Evolutionary conservation across 306 rosid genomes (phyloP).

Genomic region (Parietaria judaica): DNA sequence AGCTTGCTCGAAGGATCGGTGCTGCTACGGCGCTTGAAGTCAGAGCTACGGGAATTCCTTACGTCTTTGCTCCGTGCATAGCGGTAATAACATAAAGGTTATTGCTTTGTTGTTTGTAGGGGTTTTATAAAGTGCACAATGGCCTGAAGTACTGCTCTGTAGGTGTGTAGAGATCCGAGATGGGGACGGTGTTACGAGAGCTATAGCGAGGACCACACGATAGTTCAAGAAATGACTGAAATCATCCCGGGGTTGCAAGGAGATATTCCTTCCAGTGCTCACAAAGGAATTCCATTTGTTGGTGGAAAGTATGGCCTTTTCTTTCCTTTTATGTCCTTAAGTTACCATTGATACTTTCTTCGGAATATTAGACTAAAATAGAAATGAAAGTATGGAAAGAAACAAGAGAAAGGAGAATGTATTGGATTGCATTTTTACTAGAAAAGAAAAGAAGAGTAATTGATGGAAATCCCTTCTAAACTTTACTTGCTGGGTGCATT

Average conservation of each 20-base stretch:
- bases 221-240: conserved; percentile 75
- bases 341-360: too few relatives aligned
- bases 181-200: conserved; percentile 99
- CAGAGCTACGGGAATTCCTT: conserved; percentile 90
- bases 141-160: conserved; percentile 22
- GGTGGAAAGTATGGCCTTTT: conserved; percentile 61
- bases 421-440: too few relatives aligned
- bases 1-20: conserved; percentile 57
- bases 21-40: conserved; percentile 93
- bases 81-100: conserved; percentile 39
- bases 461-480: too few relatives aligned
- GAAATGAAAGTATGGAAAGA: too few relatives aligned
- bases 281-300: conserved; percentile 70
- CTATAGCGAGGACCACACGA: conserved; percentile 81
- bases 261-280: conserved; percentile 46
- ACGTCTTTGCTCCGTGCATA: conserved; percentile 90
- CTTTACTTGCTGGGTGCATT: too few relatives aligned
- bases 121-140: not conserved
- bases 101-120: not conserved
- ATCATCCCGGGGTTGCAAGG: conserved; percentile 91
- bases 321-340: conserved; percentile 3
- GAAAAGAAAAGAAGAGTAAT: too few relatives aligned
- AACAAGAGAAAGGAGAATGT: too few relatives aligned
- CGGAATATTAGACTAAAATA: too few relatives aligned
- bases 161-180: conserved; percentile 99